phyloP scores from a whole-genome alignment of 208 protist genomes.

The Trypanosoma avium region DNA sequence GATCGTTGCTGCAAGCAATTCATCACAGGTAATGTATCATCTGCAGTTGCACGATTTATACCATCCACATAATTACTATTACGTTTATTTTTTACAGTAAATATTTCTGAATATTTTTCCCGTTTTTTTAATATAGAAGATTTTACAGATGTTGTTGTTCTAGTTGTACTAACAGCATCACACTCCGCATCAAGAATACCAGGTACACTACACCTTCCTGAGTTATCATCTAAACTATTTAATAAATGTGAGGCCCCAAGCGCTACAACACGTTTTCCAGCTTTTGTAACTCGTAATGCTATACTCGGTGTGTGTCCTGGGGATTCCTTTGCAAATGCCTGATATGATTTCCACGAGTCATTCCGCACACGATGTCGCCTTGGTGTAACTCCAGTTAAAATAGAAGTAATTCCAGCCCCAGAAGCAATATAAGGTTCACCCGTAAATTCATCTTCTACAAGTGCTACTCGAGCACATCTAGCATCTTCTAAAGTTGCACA shows the following conservation, averaged over 20 bases:
- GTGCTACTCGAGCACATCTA: conserved; percentile 56
- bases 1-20: conserved; percentile 50
- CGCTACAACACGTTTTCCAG: conserved; percentile 35
- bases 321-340: conserved; percentile 41
- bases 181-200: conserved; percentile 83
- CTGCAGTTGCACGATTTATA: background rate
- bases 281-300: conserved; percentile 42
- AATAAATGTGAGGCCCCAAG: conserved; percentile 57
- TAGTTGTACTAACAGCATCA: background rate
- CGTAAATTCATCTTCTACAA: conserved; percentile 41
- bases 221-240: conserved; percentile 40
- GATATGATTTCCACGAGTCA: conserved; percentile 38
- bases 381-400: conserved; percentile 63
- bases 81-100: background rate
- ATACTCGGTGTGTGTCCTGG: conserved; percentile 50
- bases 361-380: conserved; percentile 43
- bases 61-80: background rate
- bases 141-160: background rate
- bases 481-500: conserved; percentile 39
- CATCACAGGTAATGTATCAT: conserved; percentile 24
- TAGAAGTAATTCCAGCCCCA: conserved; percentile 44
- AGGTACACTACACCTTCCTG: conserved; percentile 41
- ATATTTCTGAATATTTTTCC: no score
- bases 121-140: no score
- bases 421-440: conserved; percentile 40